Percentiles rank a stretch among this genome's conserved stretches.
These are phyloP conservation scores for Xylaria multiplex DNA, from an alignment of 2,329 filamentous ascomycete genomes.

Conservation along the genomic window DNA sequence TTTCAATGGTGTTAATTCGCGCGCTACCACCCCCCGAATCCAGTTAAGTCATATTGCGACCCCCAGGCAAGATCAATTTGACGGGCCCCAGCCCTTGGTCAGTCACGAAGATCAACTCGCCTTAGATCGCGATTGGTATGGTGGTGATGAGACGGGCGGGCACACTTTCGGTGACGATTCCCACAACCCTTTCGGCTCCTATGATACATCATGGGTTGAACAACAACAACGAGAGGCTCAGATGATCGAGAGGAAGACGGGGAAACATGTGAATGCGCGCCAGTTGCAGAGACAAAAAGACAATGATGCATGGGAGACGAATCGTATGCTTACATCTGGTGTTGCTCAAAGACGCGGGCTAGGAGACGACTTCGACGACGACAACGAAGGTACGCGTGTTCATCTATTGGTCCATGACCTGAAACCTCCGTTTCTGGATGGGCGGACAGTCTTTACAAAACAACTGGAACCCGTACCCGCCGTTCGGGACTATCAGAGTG, in stretches of 20 bases:
- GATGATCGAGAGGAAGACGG: constrained; percentile 81
- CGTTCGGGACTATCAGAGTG: constrained; percentile 91
- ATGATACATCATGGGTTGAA: constrained; percentile 76
- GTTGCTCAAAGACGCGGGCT: constrained; percentile 90
- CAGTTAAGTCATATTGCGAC: constrained; percentile 50
- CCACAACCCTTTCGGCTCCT: constrained; percentile 90
- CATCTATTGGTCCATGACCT: constrained; percentile 94
- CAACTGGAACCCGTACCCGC: constrained; percentile 95
- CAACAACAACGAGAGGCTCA: constrained; percentile 76
- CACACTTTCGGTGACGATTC: constrained; percentile 89
- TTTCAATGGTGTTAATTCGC: constrained; percentile 42
- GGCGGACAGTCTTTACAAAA: constrained; percentile 95
- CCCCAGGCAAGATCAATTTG: constrained; percentile 66
- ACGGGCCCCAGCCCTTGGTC: constrained; percentile 69
- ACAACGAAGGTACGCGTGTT: constrained; percentile 88
- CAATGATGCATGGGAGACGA: constrained; percentile 98
- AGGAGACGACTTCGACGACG: constrained; percentile 84
- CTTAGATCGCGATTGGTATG: constrained; percentile 93
- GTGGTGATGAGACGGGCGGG: constrained; percentile 81
- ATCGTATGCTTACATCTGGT: constrained; percentile 96
- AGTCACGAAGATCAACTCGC: constrained; percentile 76
- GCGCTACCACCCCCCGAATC: constrained; percentile 45
- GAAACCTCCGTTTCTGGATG: constrained; percentile 92
- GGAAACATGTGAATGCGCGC: constrained; percentile 74
- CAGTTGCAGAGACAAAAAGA: constrained; percentile 90